A percentile compares a stretch with the other conserved stretches of the same genome.
These are phyloP conservation scores for Paraconiothyrium brasiliense DNA, from an alignment of 2,329 filamentous ascomycete genomes.

Conservation along the genomic window DNA sequence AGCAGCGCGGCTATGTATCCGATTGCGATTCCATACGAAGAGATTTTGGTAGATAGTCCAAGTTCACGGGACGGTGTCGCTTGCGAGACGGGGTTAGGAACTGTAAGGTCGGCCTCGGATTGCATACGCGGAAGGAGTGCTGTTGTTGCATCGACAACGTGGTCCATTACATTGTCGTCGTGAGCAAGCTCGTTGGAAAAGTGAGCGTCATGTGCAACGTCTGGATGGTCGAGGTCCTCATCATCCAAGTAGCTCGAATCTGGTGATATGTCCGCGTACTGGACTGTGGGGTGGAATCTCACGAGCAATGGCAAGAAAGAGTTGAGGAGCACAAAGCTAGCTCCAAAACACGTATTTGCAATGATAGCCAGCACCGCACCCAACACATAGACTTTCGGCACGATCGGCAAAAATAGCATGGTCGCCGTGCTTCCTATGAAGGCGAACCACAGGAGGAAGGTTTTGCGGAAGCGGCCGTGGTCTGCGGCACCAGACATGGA, in stretches of 20 bases:
- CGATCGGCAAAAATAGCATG: constrained; percentile 86
- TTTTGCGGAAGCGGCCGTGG: constrained; percentile 88
- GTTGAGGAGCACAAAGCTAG: constrained; percentile 94
- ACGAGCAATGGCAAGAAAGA: constrained; percentile 93
- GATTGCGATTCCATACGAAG: constrained; percentile 90
- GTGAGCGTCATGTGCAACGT: constrained; percentile 35
- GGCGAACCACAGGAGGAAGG: constrained; percentile 84
- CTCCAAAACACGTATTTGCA: constrained; percentile 92
- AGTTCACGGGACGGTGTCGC: constrained; percentile 71
- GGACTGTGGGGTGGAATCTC: constrained; percentile 76
- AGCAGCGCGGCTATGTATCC: constrained; percentile 89
- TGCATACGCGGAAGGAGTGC: constrained; percentile 46
- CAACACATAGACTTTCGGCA: constrained; percentile 78
- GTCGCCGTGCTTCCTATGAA: constrained; percentile 81
- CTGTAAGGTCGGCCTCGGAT: constrained; percentile 37
- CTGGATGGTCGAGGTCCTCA: constrained; percentile 33
- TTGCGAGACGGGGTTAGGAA: constrained; percentile 40
- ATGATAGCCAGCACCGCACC: constrained; percentile 86
- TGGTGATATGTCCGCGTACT: constrained; percentile 36
- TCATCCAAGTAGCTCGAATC: constrained; percentile 37
- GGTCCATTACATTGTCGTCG: constrained; percentile 37
- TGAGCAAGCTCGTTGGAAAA: constrained; percentile 39
- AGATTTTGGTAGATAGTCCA: constrained; percentile 86
- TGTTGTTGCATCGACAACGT: constrained; percentile 46
- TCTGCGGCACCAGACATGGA: constrained; percentile 97